These are phyloP conservation scores for Brettanomyces nanus DNA, from an alignment of 805 yeast species.

Conservation along the genomic window DNA sequence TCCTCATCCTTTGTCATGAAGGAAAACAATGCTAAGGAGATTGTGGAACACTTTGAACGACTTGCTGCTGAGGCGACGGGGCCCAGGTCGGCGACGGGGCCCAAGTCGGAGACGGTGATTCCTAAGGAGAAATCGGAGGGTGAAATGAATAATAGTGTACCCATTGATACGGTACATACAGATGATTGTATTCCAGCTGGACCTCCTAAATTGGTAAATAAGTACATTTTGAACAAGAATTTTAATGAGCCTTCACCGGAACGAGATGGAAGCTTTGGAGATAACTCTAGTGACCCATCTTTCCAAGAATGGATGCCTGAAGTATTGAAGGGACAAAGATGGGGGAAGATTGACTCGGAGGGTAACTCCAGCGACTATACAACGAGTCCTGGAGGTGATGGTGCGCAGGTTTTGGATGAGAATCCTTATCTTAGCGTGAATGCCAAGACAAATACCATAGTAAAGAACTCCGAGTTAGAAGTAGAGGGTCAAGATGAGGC, in stretches of 20 bases:
- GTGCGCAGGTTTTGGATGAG: neutral
- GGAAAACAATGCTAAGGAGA: too few relatives aligned
- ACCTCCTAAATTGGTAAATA: slow-evolving; percentile 1
- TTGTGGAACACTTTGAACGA: too few relatives aligned
- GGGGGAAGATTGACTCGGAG: slow-evolving; percentile 7
- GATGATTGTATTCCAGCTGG: slow-evolving; percentile 14
- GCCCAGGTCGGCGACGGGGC: too few relatives aligned
- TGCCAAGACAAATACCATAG: slow-evolving; percentile 1
- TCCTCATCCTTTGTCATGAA: too few relatives aligned
- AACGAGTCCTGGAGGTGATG: neutral
- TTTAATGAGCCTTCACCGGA: slow-evolving; percentile 6
- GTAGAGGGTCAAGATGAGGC: slow-evolving; percentile 17
- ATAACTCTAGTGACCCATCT: slow-evolving; percentile 1
- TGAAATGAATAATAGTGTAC: too few relatives aligned
- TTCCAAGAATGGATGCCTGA: slow-evolving; percentile 3
- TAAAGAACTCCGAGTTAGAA: neutral
- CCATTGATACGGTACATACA: slow-evolving; percentile 17
- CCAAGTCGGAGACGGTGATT: neutral
- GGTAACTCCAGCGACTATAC: neutral
- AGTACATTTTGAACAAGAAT: slow-evolving; percentile 7
- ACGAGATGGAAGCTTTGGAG: neutral
- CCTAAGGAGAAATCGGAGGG: neutral
- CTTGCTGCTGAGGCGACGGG: too few relatives aligned
- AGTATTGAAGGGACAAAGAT: slow-evolving; percentile 10
- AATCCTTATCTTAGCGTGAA: slow-evolving; percentile 16